Conservation (phyloP, 208 protist genomes). For the Crithidia mellificae region DNA sequence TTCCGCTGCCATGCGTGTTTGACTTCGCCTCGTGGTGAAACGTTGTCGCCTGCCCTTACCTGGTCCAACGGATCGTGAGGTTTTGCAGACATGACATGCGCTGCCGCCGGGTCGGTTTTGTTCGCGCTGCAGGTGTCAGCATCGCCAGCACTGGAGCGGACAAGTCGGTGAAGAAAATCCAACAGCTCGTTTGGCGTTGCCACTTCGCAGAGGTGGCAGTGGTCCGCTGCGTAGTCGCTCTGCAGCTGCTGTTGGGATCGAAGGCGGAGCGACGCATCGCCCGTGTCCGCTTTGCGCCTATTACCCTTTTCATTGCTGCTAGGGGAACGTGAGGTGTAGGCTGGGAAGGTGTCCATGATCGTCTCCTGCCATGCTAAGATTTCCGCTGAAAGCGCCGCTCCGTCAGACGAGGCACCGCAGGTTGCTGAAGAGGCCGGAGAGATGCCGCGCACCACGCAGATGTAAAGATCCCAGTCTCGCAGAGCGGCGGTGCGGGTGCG, state of each 20-base stretch:
- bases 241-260: slow-evolving; percentile 12
- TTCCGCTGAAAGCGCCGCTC: neutral
- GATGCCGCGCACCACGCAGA: slow-evolving; percentile 23
- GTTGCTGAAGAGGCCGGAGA: neutral
- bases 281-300: too few species aligned
- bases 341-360: neutral
- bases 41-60: too few species aligned
- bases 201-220: slow-evolving; percentile 37
- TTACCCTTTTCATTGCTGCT: neutral
- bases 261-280: too few species aligned
- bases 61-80: too few species aligned
- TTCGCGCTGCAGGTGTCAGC: neutral
- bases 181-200: slow-evolving; percentile 44
- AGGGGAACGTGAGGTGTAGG: neutral
- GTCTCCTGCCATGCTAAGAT: slow-evolving; percentile 1
- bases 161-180: slow-evolving; percentile 26
- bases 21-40: too few species aligned
- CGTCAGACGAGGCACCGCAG: neutral
- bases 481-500: neutral
- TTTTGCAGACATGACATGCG: too few species aligned
- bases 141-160: neutral
- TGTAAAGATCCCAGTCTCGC: slow-evolving; percentile 33
- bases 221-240: slow-evolving; percentile 24
- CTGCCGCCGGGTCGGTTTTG: too few species aligned
- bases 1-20: neutral